These are phyloP conservation scores for Metschnikowia borealis DNA, from an alignment of 805 yeast genomes.

Conservation along the genomic window DNA sequence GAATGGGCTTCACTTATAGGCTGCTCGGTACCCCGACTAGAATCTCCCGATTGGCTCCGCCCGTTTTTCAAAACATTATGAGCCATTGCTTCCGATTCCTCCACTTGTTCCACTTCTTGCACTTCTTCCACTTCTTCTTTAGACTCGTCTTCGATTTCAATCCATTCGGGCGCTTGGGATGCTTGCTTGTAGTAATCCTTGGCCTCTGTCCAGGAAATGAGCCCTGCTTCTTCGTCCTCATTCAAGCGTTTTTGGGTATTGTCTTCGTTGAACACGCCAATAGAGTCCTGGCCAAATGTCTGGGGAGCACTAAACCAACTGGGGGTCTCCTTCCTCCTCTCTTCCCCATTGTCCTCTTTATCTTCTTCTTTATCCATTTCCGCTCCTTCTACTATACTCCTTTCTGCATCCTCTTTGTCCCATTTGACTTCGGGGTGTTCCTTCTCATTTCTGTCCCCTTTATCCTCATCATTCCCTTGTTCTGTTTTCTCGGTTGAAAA, in stretches of 20 bases:
- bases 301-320: conserved; percentile 24
- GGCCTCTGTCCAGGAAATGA: conserved; percentile 51
- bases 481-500: conserved; percentile 15
- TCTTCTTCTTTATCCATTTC: conserved; percentile 1
- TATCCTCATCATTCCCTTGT: conserved; percentile 19
- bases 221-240: conserved; percentile 45
- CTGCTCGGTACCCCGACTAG: too few relatives aligned
- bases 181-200: conserved; percentile 20
- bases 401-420: not conserved
- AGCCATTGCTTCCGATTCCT: not conserved
- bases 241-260: conserved; percentile 13
- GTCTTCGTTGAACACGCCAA: conserved; percentile 8
- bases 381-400: conserved; percentile 24
- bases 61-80: too few relatives aligned
- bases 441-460: not conserved
- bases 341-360: not conserved
- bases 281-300: conserved; percentile 5
- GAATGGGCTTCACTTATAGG: too few relatives aligned
- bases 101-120: not conserved
- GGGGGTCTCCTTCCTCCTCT: conserved; percentile 16
- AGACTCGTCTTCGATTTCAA: not conserved
- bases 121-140: not conserved
- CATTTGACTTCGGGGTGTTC: not conserved
- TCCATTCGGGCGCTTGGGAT: conserved; percentile 3
- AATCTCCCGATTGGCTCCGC: too few relatives aligned